Conservation (phyloP, 75 land plant species). For the Chamaecyparis obtusa region DNA sequence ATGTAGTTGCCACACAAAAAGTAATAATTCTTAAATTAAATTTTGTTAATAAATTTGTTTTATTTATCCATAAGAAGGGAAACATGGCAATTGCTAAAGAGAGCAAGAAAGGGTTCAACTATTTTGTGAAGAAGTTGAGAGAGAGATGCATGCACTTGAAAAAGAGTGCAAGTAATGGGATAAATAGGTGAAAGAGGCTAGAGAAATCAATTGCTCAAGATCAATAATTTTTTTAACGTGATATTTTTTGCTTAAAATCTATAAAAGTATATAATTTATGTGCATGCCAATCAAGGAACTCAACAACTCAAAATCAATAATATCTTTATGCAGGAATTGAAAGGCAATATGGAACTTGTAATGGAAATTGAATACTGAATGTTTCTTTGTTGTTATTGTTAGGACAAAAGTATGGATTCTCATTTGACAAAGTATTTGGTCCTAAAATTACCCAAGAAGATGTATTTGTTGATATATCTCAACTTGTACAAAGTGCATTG, state of each 20-base stretch:
- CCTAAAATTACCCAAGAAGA: slow-evolving; percentile 31
- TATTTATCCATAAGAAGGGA: no score
- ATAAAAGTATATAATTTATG: not conserved
- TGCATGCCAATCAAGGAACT: not conserved
- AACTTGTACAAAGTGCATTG: slow-evolving; percentile 40
- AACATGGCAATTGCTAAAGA: no score
- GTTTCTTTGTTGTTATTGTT: not conserved
- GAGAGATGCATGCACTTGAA: no score
- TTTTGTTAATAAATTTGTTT: no score
- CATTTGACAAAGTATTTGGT: slow-evolving; percentile 36
- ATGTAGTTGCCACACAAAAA: no score
- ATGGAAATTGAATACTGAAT: not conserved
- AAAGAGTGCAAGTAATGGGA: no score
- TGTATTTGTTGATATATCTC: slow-evolving; percentile 34
- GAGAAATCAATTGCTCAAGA: not conserved
- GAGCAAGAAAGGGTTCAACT: no score
- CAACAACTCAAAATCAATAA: not conserved
- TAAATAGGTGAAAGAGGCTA: no score
- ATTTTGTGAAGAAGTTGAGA: no score
- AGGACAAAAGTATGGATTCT: slow-evolving; percentile 35
- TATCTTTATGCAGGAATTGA: slow-evolving; percentile 24
- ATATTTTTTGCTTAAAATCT: not conserved
- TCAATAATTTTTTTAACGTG: not conserved
- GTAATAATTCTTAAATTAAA: no score
- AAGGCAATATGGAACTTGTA: slow-evolving; percentile 19